Base-by-base conservation (phyloP, 2,329 filamentous ascomycete species). In the Trichoderma polysporum region DNA sequence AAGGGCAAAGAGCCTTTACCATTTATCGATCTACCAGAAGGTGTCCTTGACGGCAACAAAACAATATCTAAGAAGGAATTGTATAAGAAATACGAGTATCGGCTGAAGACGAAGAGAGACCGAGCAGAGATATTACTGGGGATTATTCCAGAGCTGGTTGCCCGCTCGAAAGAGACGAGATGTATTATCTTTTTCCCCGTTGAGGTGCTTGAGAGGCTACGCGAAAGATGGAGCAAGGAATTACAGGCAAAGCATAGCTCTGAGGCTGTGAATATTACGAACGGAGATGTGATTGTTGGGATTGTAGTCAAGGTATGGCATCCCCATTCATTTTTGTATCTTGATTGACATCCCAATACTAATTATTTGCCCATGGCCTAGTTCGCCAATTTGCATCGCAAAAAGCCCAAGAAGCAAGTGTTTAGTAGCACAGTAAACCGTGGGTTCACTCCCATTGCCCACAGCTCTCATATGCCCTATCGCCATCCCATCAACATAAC, bases 301-400 rank as follows among this genome's bases (percentile, higher is more conserved):
- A 45, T 69, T 25, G 4, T 67, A 3, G 19, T 41, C 47, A 70
- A 70, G 62, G 69, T 70, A 41, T 13, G 37, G 12, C 13, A 9
- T 22, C 9, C 5, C 3, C 25, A 12, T 7, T 33, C 35, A 8
- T 45, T 2, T 27, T 27, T 4, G 7, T 50, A 25, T 50, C 22
- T 7, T 12, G 3, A 6, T 10, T n/a, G n/a, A 15, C 35, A 12
- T 29, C 4, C 2, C 31, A 13, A 39, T 47, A n/a, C 60, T 56
- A 19, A 64, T 27, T 10, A 17, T 29, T 50, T 9, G 33, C 5
- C 4, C 6, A 6, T 10, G 2, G 19, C 22, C n/a, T 33, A 71
- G 69, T 49, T 70, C 3, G 54, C 41, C 25, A 50, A 70, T 9
- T 31, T 70, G 25, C 65, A 71, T 41, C 54, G 68, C 6, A 68